Evolutionary conservation across 306 rosid species (phyloP), one percentile per base, ranked within the genome.

Genomic region (Cercis canadensis): DNA sequence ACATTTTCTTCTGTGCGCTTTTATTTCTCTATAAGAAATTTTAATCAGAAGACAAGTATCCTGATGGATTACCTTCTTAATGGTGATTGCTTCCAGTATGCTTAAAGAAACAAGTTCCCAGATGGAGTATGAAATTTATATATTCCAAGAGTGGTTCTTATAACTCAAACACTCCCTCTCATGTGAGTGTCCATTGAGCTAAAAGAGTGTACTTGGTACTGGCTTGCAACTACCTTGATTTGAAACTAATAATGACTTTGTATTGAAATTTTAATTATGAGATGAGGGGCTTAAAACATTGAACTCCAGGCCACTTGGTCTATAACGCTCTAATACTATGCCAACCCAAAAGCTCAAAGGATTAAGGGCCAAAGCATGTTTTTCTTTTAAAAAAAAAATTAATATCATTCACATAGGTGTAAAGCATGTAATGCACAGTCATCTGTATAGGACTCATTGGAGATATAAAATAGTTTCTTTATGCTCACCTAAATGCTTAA

Each of bases 11-110:
- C 47, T 19, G 12, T 46, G 7, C 34, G 29, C 31, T 45, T 45
- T 19, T 51, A n/a, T 57, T 77, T 40, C 62, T 40, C 52, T 62
- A 4, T 29, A 32, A 12, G 36, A 57, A 37, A 40, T 57, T 62
- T 11, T 53, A 33, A 61, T 21, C 46, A 2, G 19, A 79, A 52
- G 62, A 64, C n/a, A 29, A 29, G 36, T 45, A 19, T 41, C 32
- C 24, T 46, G 32, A 8, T 64, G 5, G 10, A 37, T 39, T 65
- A 16, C 29, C 49, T 51, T n/a, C n/a, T 65, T 54, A 32, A 57
- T 34, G 10, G 10, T 50, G 40, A 43, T 24, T 21, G 43, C 37
- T 76, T 61, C 33, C 39, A 0, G 17, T 41, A 53, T n/a, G 18
- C 60, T 50, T 75, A 37, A 47, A 21, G 21, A 47, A 58, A 37